Percentiles rank a stretch among this genome's conserved stretches.
Conservation (phyloP, 352 stramenopile genomes). For the Phytophthora crassamura region DNA sequence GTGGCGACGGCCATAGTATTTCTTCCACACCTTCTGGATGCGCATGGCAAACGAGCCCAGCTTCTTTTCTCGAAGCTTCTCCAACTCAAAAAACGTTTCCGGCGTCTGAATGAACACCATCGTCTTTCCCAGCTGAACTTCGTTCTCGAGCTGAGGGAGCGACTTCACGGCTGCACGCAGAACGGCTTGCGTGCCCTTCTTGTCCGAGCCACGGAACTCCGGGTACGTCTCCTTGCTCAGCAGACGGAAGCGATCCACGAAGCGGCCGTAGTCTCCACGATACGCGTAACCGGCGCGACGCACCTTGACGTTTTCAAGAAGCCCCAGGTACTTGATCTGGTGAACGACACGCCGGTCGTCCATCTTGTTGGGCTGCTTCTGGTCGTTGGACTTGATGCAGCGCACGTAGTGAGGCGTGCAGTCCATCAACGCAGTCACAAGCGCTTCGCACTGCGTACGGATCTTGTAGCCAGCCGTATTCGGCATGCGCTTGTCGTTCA, state of each 20-base stretch:
- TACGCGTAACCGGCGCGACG: constrained; percentile 86
- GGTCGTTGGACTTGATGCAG: constrained; percentile 94
- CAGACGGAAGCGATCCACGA: constrained; percentile 85
- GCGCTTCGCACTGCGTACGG: constrained; percentile 86
- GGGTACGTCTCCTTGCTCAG: constrained; percentile 87
- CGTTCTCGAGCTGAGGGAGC: constrained; percentile 71
- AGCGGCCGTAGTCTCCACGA: constrained; percentile 86
- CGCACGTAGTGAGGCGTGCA: constrained; percentile 92
- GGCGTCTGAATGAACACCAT: constrained; percentile 94
- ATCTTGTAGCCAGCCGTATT: constrained; percentile 86
- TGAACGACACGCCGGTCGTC: constrained; percentile 88
- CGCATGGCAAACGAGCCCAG: constrained; percentile 76
- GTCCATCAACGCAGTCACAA: constrained; percentile 89
- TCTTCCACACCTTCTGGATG: constrained; percentile 88
- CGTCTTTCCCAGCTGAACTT: constrained; percentile 89
- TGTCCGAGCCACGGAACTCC: constrained; percentile 81
- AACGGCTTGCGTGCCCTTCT: constrained; percentile 86
- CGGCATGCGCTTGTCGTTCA: constrained; percentile 83
- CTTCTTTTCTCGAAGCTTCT: constrained; percentile 87
- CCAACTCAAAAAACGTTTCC: constrained; percentile 90
- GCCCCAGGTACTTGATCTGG: constrained; percentile 89
- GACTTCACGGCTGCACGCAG: constrained; percentile 77
- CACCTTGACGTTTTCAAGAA: constrained; percentile 91
- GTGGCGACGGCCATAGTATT: constrained; percentile 81
- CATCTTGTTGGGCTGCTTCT: constrained; percentile 87